These are phyloP conservation scores for Furcasterigmium sp. DNA, from an alignment of 2,329 filamentous ascomycete species.

Conservation along the genomic window DNA sequence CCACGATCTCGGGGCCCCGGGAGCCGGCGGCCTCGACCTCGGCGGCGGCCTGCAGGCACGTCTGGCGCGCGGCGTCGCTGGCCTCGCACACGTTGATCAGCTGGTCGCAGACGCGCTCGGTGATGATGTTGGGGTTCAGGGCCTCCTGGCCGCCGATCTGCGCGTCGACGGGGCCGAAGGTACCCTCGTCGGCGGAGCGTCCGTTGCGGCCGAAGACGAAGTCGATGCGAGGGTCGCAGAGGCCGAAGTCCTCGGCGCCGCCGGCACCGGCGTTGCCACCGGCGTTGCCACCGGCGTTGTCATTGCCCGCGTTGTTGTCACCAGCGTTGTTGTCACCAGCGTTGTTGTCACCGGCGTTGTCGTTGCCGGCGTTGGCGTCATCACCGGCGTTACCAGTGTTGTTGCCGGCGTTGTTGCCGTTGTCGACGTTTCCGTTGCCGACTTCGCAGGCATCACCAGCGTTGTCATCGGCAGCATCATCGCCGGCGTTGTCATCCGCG, in stretches of 20 bases:
- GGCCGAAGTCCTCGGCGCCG: slow-evolving; percentile 40
- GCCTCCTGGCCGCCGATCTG: slow-evolving; percentile 52
- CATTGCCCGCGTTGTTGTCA: slow-evolving; percentile 21
- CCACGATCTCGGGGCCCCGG: slow-evolving; percentile 40
- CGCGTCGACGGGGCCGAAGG: slow-evolving; percentile 53
- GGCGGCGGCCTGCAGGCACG: slow-evolving; percentile 42
- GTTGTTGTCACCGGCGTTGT: slow-evolving; percentile 9
- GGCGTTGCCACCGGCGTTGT: slow-evolving; percentile 13
- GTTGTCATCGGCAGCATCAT: slow-evolving; percentile 14
- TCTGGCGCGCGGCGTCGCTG: slow-evolving; percentile 45
- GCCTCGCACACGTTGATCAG: slow-evolving; percentile 55
- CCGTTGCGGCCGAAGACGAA: slow-evolving; percentile 49
- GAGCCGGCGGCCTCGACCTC: slow-evolving; percentile 44
- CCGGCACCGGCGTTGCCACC: slow-evolving; percentile 13
- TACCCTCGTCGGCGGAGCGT: slow-evolving; percentile 45
- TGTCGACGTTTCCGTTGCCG: slow-evolving; percentile 10
- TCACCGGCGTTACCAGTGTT: slow-evolving; percentile 2
- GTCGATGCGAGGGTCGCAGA: slow-evolving; percentile 46
- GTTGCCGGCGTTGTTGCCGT: slow-evolving; percentile 5
- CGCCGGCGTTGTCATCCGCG: slow-evolving; percentile 15
- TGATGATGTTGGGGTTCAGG: slow-evolving; percentile 60
- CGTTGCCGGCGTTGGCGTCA: slow-evolving; percentile 9
- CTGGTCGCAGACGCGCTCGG: slow-evolving; percentile 56
- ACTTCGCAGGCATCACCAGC: slow-evolving; percentile 15
- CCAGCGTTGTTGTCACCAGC: slow-evolving; percentile 20